Conservation (phyloP, 2,329 filamentous ascomycete species). For the Daldinia sp. region DNA sequence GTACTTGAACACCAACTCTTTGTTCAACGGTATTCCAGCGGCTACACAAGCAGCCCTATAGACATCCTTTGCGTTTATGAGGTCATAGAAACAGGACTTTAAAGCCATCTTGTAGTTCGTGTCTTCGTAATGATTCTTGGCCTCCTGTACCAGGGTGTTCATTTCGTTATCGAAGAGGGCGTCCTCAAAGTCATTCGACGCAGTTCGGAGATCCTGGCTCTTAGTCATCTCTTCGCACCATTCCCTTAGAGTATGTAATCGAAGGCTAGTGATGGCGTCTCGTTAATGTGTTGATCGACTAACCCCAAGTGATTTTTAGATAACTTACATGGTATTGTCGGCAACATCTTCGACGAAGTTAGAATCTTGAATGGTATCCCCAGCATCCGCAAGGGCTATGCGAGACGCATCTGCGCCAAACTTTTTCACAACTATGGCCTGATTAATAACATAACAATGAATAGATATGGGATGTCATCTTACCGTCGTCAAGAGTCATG, state of each 20-base stretch:
- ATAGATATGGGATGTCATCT: background rate
- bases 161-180: constrained; percentile 93
- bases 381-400: constrained; percentile 91
- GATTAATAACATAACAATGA: constrained; percentile 38
- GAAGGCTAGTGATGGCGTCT: constrained; percentile 53
- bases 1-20: constrained; percentile 79
- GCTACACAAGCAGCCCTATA: constrained; percentile 85
- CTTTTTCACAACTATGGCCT: constrained; percentile 71
- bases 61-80: constrained; percentile 85
- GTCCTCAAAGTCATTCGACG: constrained; percentile 84
- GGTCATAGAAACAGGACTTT: constrained; percentile 87
- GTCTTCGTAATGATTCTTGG: constrained; percentile 78
- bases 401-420: constrained; percentile 94
- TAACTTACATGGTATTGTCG: constrained; percentile 72
- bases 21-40: constrained; percentile 85
- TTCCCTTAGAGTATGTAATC: constrained; percentile 81
- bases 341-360: constrained; percentile 98
- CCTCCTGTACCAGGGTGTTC: constrained; percentile 81
- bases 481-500: constrained; percentile 78
- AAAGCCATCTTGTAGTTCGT: constrained; percentile 88
- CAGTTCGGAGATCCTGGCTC: constrained; percentile 76
- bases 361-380: constrained; percentile 92
- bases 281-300: background rate
- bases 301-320: no score
- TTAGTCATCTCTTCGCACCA: constrained; percentile 89